Conservation (phyloP, 2,329 filamentous ascomycete genomes). For the Tothia fuscella region DNA sequence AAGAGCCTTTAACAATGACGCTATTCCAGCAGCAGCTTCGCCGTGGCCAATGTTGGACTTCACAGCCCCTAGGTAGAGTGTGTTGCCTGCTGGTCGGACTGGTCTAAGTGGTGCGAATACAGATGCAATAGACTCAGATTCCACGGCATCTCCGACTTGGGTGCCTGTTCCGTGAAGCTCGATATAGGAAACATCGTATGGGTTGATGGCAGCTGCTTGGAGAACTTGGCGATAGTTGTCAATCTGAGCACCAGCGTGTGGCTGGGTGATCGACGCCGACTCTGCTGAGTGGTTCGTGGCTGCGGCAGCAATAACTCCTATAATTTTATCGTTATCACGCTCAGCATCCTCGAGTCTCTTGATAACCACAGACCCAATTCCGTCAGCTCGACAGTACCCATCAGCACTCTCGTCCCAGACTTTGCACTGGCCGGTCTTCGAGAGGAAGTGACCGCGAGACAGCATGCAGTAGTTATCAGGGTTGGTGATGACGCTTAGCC, state of each 20-base stretch:
- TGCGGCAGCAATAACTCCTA: conserved; percentile 5
- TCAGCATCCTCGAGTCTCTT: conserved; percentile 8
- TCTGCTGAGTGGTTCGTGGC: conserved; percentile 12
- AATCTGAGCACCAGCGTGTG: conserved; percentile 16
- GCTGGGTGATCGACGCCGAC: conserved; percentile 19
- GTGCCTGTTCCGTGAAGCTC: conserved; percentile 24
- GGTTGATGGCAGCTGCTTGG: conserved; percentile 2
- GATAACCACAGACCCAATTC: conserved; percentile 1
- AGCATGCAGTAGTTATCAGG: conserved; percentile 13
- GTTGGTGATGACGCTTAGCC: conserved; percentile 17
- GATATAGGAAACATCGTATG: conserved; percentile 16
- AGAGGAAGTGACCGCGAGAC: conserved; percentile 18
- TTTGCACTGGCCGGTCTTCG: conserved; percentile 14
- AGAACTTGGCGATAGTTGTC: conserved; percentile 13
- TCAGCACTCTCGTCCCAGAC: conserved; percentile 8
- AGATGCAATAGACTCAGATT: conserved; percentile 15
- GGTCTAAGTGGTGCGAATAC: conserved; percentile 15
- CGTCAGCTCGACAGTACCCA: conserved; percentile 9
- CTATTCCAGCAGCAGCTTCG: conserved; percentile 23
- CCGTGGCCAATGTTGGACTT: conserved; percentile 26
- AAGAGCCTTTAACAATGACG: conserved; percentile 23
- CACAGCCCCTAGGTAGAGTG: conserved; percentile 19
- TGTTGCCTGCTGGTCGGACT: conserved; percentile 9
- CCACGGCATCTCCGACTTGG: conserved; percentile 18
- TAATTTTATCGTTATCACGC: conserved; percentile 8